Evolutionary conservation across 2,329 filamentous ascomycete species (phyloP), one percentile per base, ranked within the genome.

Genomic region (Pochonia chlamydosporia): DNA sequence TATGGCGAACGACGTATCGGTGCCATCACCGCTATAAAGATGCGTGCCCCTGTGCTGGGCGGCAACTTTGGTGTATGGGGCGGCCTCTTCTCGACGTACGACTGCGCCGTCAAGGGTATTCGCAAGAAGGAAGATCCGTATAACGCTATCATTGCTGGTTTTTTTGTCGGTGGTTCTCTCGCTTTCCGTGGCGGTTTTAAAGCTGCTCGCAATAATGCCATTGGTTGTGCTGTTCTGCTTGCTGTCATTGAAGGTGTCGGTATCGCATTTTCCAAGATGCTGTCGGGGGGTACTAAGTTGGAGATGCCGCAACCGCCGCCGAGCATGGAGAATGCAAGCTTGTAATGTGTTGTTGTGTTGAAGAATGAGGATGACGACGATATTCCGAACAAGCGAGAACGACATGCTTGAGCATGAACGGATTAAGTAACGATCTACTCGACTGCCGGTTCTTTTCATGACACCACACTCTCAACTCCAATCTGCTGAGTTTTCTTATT

Each of bases 21-120:
- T 66, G 89, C 93, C 58, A 79, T 99, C 71, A 96, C 92, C 60
- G 93, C 93, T 51, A 90, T 99, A 72, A 99, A 99, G 78, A 91
- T 93, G 64, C 87, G 93, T 64, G 93, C 93, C 36, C 93, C 93
- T 3, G 92, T 97, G 28, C 80, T 97, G 41, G 93, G 93, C 63
- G 93, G 93, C 62, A 99, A 99, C 76, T 99, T 97, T 61, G 92
- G 92, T 60, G 89, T 95, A 48, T 97, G 93, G 92, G 92, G 93
- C 64, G 93, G 93, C 56, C 75, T 97, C 49, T 97, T 97, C 77
- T 89, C 84, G 59, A 95, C 89, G 52, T 97, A 92, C 63, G 93
- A 99, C 73, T 99, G 93, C 74, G 87, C 91, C 20, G 87, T 96
- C 52, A 99, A 97, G 78, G 92, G 92, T 49, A 74, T 92, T 48